Evolutionary conservation across 257 asterid species (phyloP), one percentile per base, ranked within the genome.

Genomic region (Gynochthodes officinalis): DNA sequence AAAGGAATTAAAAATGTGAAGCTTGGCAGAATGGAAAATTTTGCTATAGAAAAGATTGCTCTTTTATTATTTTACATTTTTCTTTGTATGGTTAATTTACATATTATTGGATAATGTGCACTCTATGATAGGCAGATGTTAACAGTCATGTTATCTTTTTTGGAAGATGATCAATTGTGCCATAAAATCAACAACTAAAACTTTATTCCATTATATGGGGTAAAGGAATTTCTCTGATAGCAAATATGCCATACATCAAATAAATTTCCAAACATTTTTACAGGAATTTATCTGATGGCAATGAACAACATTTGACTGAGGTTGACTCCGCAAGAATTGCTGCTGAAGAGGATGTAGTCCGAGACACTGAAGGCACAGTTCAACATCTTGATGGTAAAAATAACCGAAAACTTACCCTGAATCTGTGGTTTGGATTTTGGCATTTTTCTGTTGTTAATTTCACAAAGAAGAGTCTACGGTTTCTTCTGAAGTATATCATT

Each of bases 291-390:
- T 76, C 78, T 74, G 78, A 87, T 40, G 49, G 73, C 68, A 88
- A 88, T 69, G 91, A 89, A 70, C 83, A 86, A 63, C 95, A 92
- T 75, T 79, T 81, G 74, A 80, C 82, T 65, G 95, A 85, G 61
- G 61, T 92, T 27, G 92, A 77, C 78, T 74, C 88, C 50, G 86
- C 93, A 44, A 85, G 88, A 81, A 77, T 67, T 66, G 71, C 82
- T 39, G 88, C 86, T 57, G 94, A 88, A 81, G 96, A 85, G 71
- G 96, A 84, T 65, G 73, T 84, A 59, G 79, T 70, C 58, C 71
- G 64, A 73, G 84, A 81, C 46, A 88, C 82, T 40, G 88, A 86
- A 53, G 79, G 81, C 65, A 85, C 85, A 44, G 73, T 84, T 65
- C 80, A 63, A 64, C 76, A 67, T 63, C 71, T 87, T 76, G 85